A percentile compares a stretch with the other conserved stretches of the same genome.
These are phyloP conservation scores for Sporothrix phasma DNA, from an alignment of 2,329 filamentous ascomycete genomes.

Conservation along the genomic window DNA sequence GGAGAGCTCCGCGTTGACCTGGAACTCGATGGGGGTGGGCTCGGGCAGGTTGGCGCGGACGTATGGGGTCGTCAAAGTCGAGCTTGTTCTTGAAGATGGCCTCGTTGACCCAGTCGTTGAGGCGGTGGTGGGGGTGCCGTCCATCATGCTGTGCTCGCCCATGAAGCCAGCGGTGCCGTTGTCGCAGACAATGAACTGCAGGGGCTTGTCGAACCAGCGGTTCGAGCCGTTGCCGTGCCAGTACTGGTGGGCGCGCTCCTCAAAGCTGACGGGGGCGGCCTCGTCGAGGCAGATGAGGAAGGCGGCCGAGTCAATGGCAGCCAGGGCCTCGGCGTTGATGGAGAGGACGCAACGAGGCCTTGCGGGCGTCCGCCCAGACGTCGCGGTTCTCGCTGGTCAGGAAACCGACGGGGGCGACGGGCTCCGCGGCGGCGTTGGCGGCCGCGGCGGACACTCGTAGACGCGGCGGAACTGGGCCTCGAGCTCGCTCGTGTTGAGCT, in stretches of 20 bases:
- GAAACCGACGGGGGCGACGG: constrained; percentile 64
- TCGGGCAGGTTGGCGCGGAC: constrained; percentile 78
- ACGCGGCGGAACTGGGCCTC: constrained; percentile 81
- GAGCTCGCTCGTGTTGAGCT: constrained; percentile 80
- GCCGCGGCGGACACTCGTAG: constrained; percentile 54
- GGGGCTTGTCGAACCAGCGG: constrained; percentile 95
- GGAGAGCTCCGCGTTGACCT: constrained; percentile 62
- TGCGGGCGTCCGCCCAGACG: constrained; percentile 77
- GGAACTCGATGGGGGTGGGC: constrained; percentile 67
- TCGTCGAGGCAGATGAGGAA: constrained; percentile 94
- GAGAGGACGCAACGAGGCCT: constrained; percentile 67
- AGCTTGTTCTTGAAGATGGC: constrained; percentile 91
- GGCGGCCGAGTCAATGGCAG: constrained; percentile 76
- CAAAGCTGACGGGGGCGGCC: constrained; percentile 78
- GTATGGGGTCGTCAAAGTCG: constrained; percentile 68
- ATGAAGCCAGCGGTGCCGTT: constrained; percentile 97
- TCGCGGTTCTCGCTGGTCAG: constrained; percentile 91
- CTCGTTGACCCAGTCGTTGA: constrained; percentile 90
- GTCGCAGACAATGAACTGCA: constrained; percentile 97
- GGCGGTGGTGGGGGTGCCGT: constrained; percentile 94
- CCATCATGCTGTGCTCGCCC: constrained; percentile 99
- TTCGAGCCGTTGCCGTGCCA: constrained; percentile 97
- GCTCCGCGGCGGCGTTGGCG: constrained; percentile 33
- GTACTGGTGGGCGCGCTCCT: constrained; percentile 92
- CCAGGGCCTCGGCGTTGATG: constrained; percentile 66